These are phyloP conservation scores for Barnettozyma salicaria DNA, from an alignment of 805 yeast genomes.

Conservation along the genomic window DNA sequence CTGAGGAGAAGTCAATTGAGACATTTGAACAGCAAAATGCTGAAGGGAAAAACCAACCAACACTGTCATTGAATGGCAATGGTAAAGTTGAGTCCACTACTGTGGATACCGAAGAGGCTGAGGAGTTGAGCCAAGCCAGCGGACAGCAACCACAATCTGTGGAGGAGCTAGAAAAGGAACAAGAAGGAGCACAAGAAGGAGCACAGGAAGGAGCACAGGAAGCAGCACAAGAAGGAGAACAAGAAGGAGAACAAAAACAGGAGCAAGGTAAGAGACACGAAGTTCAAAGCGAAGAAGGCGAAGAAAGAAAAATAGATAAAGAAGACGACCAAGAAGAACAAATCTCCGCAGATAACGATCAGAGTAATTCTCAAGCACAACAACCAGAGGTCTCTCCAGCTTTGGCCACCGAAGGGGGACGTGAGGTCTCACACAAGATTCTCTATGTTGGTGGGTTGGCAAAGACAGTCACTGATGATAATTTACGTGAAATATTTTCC, in stretches of 20 bases:
- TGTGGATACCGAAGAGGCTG: too few relatives aligned
- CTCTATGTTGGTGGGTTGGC: slow-evolving; percentile 74
- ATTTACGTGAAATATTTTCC: slow-evolving; percentile 55
- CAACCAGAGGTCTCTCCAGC: slow-evolving; percentile 44
- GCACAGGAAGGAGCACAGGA: background rate
- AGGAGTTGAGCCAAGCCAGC: too few relatives aligned
- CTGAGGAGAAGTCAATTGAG: too few relatives aligned
- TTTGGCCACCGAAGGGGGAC: slow-evolving; percentile 73
- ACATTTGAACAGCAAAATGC: slow-evolving; percentile 1
- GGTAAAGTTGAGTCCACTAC: too few relatives aligned
- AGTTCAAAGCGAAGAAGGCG: background rate
- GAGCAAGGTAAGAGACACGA: background rate
- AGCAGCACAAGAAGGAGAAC: too few relatives aligned
- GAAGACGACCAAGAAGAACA: too few relatives aligned
- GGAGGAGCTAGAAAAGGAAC: slow-evolving; percentile 3
- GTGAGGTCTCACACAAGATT: slow-evolving; percentile 68
- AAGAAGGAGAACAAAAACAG: background rate
- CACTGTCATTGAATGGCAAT: too few relatives aligned
- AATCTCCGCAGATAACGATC: too few relatives aligned
- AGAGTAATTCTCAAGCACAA: slow-evolving; percentile 3
- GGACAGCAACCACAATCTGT: slow-evolving; percentile 3
- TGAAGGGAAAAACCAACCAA: slow-evolving; percentile 1
- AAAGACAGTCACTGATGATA: slow-evolving; percentile 57
- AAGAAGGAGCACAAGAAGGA: background rate
- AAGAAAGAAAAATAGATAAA: background rate